These are phyloP conservation scores for Chlamydomonas sp. DNA, from an alignment of 139 green algal species.

Conservation along the genomic window DNA sequence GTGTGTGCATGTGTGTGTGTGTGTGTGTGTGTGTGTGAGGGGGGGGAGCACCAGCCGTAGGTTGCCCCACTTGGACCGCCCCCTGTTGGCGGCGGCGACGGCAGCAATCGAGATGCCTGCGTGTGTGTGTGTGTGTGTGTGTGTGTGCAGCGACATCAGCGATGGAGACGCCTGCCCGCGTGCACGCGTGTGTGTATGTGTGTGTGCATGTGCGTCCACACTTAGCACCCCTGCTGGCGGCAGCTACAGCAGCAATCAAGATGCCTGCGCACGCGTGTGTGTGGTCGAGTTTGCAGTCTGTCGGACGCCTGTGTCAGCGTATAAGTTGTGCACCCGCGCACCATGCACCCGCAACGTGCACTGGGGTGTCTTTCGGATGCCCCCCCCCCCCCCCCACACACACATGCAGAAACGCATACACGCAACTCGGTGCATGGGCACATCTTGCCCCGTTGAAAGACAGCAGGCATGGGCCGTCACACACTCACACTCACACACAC, in stretches of 20 bases:
- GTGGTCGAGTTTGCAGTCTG: too few species aligned
- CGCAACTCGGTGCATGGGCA: too few species aligned
- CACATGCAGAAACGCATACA: too few species aligned
- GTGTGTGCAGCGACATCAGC: background rate
- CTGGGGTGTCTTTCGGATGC: too few species aligned
- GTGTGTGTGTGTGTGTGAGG: background rate
- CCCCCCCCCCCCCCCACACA: too few species aligned
- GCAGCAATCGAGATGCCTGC: background rate
- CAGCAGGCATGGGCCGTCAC: too few species aligned
- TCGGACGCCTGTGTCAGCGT: too few species aligned
- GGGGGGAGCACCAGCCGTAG: conserved; percentile 30
- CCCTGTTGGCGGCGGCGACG: background rate
- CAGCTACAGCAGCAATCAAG: background rate
- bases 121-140: background rate
- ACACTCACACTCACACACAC: too few species aligned
- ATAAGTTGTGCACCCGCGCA: too few species aligned
- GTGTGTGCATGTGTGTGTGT: background rate
- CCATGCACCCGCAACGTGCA: too few species aligned
- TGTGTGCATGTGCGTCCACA: conserved; percentile 48
- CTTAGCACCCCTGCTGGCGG: background rate
- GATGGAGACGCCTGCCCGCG: background rate
- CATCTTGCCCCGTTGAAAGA: too few species aligned
- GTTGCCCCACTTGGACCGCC: background rate
- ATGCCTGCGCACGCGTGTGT: background rate
- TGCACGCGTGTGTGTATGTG: too few species aligned